Base-by-base conservation (phyloP, 2,329 filamentous ascomycete species). In the Triangularia verruculosa region DNA sequence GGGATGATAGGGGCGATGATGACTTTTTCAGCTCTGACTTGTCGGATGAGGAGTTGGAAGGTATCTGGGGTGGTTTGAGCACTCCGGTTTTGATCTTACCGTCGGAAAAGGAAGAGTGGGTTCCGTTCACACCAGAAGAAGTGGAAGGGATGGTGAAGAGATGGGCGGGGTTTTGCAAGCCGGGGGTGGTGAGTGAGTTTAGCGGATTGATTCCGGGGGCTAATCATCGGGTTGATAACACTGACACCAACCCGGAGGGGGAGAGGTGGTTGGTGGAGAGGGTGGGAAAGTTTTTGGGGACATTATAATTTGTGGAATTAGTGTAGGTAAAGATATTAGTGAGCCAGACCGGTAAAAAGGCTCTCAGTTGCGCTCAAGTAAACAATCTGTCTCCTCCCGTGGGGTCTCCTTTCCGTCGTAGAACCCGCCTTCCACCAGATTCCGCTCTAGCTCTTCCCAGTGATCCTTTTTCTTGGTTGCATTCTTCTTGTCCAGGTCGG, bases 11-110 rank as follows among this genome's bases (percentile, higher is more conserved):
- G 4, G 90, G 89, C 9, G 89, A 91, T 64, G 93, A 97, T 73
- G 93, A 97, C 73, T 92, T 90, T 72, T 97, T 96, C 77, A 93
- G 90, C n/a, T 88, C 86, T 2, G 90, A 95, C 72, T 77, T 95
- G n/a, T 75, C 79, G 0, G 77, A 82, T 30, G 79, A 84, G 30
- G 79, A 81, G 17, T 78, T 93, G 6, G 72, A 75, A 24, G 74
- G 74, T 13, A 89, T 88, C n/a, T 97, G 94, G 83, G 83, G 87
- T 3, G 78, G 77, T 57, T 78, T 92, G 61, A 77, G 79, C 52
- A 81, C 84, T 59, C 84, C 86, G 1, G 75, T 92, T 0, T 77
- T 90, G 67, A 85, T 91, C 17, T 72, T 93, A 30, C 85, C 87
- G 64, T 88, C 88, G 1, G 88, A 79, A 5, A 76, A 81, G 52